Base-by-base conservation (phyloP, 345 rosid species). In the Hypericum androsaemum region DNA sequence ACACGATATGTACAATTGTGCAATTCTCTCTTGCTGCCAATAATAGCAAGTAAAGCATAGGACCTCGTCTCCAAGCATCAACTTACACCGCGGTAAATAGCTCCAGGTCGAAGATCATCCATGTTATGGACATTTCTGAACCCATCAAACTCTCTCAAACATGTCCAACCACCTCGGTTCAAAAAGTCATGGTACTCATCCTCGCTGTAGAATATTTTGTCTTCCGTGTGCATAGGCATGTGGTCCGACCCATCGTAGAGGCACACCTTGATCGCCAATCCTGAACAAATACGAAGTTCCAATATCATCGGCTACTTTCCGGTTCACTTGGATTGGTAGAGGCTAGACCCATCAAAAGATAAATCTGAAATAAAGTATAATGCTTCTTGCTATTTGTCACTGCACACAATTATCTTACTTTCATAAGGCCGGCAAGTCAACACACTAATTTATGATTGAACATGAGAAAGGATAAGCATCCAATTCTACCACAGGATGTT, bases 21-120 rank as follows among this genome's bases (percentile, higher is more conserved):
- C 32, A 4, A 22, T 22, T 1, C 32, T 22, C 32, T 22, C 32
- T 22, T 22, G 2, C 32, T 1, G 32, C 4, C 2, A 22, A 22
- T 22, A 22, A 22, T 22, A 22, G 32, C 32, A 22, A 22, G 32
- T 36, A 54, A 14, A 10, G 46, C 46, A 41, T n/a, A 49, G 14
- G 16, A 39, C 8, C 37, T 49, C n/a, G 58, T 11, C 15, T n/a
- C 36, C 36, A 43, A 6, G 43, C 52, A 54, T 83, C 74, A 83
- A 63, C 62, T 77, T 46, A 77, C 78, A 16, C 97, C 97, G 4
- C 95, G 82, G 54, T 92, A 92, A 36, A 85, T 53, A 0, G 73
- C 85, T 65, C 88, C 86, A 1, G 86, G 79, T 54, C 82, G 84
- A 69, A 92, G 83, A 65, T 92, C 97, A 61, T 92, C 97, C 90